A percentile compares a stretch with the other conserved stretches of the same genome.
These are phyloP conservation scores for Pyrenopolyporus hunteri DNA, from an alignment of 495 filamentous ascomycete genomes.

Conservation along the genomic window DNA sequence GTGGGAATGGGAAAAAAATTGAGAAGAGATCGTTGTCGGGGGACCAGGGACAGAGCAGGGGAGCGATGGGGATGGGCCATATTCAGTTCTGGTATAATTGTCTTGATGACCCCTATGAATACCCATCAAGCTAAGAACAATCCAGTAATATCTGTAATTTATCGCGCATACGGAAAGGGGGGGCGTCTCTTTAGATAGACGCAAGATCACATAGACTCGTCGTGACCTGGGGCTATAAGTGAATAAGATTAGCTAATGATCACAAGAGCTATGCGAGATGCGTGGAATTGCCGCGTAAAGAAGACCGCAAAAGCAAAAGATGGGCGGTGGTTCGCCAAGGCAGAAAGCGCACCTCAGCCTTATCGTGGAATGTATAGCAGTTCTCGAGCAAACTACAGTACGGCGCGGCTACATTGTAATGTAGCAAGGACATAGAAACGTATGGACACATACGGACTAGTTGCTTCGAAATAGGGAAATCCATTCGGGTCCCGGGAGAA, in stretches of 20 bases:
- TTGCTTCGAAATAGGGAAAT: background rate
- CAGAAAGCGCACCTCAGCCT: slow-evolving; percentile 20
- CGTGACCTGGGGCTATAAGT: slow-evolving; percentile 10
- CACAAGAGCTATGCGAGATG: slow-evolving; percentile 7
- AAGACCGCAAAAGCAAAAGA: background rate
- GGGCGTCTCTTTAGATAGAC: slow-evolving; percentile 8
- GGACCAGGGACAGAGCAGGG: background rate
- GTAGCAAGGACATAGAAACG: background rate
- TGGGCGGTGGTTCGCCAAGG: slow-evolving; percentile 13
- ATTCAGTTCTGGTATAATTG: slow-evolving; percentile 10
- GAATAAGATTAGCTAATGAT: slow-evolving; percentile 20
- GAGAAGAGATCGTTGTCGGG: slow-evolving; percentile 7
- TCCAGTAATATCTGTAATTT: slow-evolving; percentile 5
- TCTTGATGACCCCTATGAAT: slow-evolving; percentile 1
- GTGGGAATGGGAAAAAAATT: slow-evolving; percentile 9
- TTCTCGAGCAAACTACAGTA: background rate
- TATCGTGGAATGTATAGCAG: background rate
- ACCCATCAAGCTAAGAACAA: slow-evolving; percentile 7
- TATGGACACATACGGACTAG: background rate
- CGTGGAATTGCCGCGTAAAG: background rate
- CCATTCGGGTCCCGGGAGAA: background rate
- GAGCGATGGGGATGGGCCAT: background rate
- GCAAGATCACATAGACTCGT: background rate
- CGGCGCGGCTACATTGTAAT: too few species aligned
- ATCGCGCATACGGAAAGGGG: background rate